These are phyloP conservation scores for Fagopyrum tataricum DNA, from an alignment of 148 eudicot genomes.

Conservation along the genomic window DNA sequence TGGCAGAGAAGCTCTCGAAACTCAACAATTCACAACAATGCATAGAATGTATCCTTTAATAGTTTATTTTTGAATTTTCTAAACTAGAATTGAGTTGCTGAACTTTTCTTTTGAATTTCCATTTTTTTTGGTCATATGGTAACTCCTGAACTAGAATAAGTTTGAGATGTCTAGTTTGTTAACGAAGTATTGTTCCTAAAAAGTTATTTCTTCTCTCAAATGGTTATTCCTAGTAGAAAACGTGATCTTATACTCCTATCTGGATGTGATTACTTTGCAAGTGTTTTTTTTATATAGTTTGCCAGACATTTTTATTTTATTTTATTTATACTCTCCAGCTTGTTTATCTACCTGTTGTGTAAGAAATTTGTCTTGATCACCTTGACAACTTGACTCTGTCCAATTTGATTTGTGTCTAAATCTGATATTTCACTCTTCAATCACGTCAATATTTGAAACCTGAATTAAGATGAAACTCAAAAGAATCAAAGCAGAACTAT, in stretches of 20 bases:
- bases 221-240: background rate
- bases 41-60: constrained; percentile 87
- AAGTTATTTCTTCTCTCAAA: too few relatives aligned
- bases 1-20: constrained; percentile 71
- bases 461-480: too few relatives aligned
- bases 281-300: background rate
- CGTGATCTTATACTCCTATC: background rate
- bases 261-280: background rate
- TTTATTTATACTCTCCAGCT: too few relatives aligned
- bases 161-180: background rate
- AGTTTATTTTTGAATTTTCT: background rate
- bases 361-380: too few relatives aligned
- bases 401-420: too few relatives aligned
- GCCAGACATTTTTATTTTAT: background rate
- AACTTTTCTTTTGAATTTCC: background rate
- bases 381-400: too few relatives aligned
- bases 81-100: background rate
- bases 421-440: too few relatives aligned
- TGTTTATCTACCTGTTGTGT: too few relatives aligned
- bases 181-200: background rate
- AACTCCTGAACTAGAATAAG: background rate
- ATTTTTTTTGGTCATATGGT: background rate
- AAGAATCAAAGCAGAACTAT: too few relatives aligned
- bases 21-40: constrained; percentile 88
- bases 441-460: too few relatives aligned